A percentile compares a stretch with the other conserved stretches of the same genome.
phyloP scores from a whole-genome alignment of 768 basidiomycete genomes.

The Amanita rubescens region DNA sequence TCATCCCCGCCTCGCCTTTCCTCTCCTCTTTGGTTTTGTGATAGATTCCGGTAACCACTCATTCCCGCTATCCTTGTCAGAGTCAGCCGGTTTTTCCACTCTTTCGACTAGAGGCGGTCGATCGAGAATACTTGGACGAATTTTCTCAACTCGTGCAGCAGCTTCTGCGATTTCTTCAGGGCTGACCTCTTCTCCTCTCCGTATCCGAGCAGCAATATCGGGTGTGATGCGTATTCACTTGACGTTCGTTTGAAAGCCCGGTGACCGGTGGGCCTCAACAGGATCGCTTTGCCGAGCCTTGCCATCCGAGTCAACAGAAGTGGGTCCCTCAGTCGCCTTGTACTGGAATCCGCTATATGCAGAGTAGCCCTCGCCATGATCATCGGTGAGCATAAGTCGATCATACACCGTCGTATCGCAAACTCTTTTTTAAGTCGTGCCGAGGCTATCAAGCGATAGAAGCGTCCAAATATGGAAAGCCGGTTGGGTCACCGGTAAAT shows the following conservation, averaged over 20 bases:
- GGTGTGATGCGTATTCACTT: conserved; percentile 43
- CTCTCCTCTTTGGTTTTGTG: conserved; percentile 36
- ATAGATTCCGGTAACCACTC: conserved; percentile 47
- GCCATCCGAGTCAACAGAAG: too few relatives aligned
- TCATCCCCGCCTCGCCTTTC: conserved; percentile 18
- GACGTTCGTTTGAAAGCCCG: conserved; percentile 50
- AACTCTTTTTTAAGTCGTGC: too few relatives aligned
- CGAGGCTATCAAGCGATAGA: too few relatives aligned
- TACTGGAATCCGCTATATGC: too few relatives aligned
- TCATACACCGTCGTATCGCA: too few relatives aligned
- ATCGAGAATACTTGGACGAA: conserved; percentile 11
- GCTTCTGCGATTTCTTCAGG: conserved; percentile 46
- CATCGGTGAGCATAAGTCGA: too few relatives aligned
- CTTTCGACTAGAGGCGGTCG: conserved; percentile 4
- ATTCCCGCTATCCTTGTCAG: conserved; percentile 19
- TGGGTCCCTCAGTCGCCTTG: too few relatives aligned
- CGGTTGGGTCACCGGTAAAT: too few relatives aligned
- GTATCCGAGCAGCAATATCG: conserved; percentile 45
- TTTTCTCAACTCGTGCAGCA: conserved; percentile 33
- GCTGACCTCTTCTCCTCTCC: conserved; percentile 44
- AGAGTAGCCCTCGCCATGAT: too few relatives aligned
- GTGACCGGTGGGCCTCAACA: conserved; percentile 32
- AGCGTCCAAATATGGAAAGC: too few relatives aligned
- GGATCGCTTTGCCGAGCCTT: too few relatives aligned
- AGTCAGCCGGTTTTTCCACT: conserved; percentile 7